Evolutionary conservation across 805 yeast species (phyloP).

Genomic region (Peterozyma toletana): DNA sequence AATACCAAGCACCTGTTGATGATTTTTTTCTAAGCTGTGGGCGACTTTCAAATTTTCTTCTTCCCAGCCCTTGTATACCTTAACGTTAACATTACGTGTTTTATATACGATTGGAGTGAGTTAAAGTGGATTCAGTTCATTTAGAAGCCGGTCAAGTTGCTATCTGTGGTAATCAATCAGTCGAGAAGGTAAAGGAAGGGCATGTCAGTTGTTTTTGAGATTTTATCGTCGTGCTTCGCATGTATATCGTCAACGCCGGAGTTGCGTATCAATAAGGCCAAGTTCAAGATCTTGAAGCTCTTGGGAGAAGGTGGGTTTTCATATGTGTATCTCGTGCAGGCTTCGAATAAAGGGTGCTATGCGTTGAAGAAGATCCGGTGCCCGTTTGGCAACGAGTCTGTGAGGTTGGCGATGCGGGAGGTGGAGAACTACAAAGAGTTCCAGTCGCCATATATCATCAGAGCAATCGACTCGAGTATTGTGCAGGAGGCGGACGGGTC

Average conservation of each 20-base stretch:
- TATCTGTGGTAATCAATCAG: too few relatives aligned
- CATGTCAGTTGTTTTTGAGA: constrained; percentile 9
- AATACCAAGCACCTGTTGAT: too few relatives aligned
- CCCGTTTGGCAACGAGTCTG: constrained; percentile 76
- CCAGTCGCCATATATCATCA: constrained; percentile 57
- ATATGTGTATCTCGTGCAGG: constrained; percentile 72
- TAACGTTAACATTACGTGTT: too few relatives aligned
- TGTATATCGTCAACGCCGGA: constrained; percentile 44
- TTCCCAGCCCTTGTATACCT: too few relatives aligned
- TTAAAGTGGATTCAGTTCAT: too few relatives aligned
- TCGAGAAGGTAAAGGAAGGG: not conserved
- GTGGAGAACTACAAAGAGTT: constrained; percentile 70
- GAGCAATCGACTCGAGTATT: constrained; percentile 63
- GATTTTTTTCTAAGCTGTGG: too few relatives aligned
- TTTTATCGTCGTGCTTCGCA: constrained; percentile 29
- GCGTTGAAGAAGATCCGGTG: constrained; percentile 86
- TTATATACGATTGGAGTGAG: too few relatives aligned
- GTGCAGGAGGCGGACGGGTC: constrained; percentile 75
- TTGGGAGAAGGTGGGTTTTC: constrained; percentile 90
- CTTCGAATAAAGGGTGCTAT: constrained; percentile 39
- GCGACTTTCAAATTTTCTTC: too few relatives aligned
- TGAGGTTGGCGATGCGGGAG: constrained; percentile 70
- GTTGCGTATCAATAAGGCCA: constrained; percentile 52
- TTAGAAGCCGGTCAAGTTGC: too few relatives aligned
- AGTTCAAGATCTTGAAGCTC: constrained; percentile 58